Evolutionary conservation across 345 rosid species (phyloP), one percentile per base, ranked within the genome.

Genomic region (Aquilaria yunnanensis): DNA sequence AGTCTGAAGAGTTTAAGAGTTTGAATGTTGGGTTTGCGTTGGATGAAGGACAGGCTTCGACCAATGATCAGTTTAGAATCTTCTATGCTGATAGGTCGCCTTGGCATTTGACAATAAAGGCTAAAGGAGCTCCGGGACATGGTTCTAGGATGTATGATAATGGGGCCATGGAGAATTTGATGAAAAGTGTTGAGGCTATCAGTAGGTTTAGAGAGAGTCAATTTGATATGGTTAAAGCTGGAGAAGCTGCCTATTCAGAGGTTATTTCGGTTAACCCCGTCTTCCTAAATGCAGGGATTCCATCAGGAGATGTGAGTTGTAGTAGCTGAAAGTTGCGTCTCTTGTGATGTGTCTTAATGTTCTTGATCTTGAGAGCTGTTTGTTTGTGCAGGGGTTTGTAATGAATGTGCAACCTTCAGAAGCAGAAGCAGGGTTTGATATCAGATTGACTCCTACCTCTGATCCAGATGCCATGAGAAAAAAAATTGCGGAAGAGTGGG

Each of bases 361-460:
- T 55, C 32, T 56, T 46, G 49, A 32, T 51, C 50, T 32, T 37
- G 16, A 45, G 33, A 51, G 41, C n/a, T 51, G 14, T 34, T 33
- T 56, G 46, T 66, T 32, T 56, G 51, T 68, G 55, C 46, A 87
- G 95, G 99, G 96, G 2, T 90, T 80, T 80, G 89, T 86, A 60
- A 94, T 94, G 92, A 94, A 90, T 75, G 67, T 90, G 92, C 97
- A 90, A 49, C 97, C 95, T 57, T 88, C 97, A 1, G 97, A 86
- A 16, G 97, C 95, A n/a, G 92, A 85, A 79, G 97, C 96, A 30
- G 97, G 99, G 9, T 90, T 81, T 76, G 87, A 88, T 68, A 5
- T 88, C 53, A 83, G 97, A 75, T 61, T 94, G 68, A 89, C 99
- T 23, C 97, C 99, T 47, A 79, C 86, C 10, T 67, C 78, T 0